Conservation (phyloP, 768 basidiomycete genomes). For the Lactarius sanguifluus region DNA sequence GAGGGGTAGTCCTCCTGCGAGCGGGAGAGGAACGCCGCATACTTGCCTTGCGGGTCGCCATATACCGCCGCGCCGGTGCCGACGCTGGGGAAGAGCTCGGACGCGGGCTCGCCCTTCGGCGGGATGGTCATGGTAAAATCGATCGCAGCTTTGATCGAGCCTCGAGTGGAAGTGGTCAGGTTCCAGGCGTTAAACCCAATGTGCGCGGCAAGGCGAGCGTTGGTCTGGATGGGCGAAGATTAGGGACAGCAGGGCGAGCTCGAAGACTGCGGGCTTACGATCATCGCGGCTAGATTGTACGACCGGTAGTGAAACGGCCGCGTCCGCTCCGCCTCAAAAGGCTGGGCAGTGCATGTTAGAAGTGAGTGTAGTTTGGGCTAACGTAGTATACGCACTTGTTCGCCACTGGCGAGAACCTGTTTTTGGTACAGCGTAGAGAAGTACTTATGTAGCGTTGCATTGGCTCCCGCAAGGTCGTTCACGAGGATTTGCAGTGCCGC, state of each 20-base stretch:
- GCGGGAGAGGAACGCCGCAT: constrained; percentile 31
- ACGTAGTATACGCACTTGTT: constrained; percentile 25
- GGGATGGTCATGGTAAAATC: constrained; percentile 36
- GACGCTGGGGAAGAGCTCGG: constrained; percentile 33
- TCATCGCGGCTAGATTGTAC: constrained; percentile 39
- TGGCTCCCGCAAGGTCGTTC: constrained; percentile 34
- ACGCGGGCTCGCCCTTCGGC: constrained; percentile 26
- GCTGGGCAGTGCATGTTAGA: constrained; percentile 27
- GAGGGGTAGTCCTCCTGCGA: constrained; percentile 19
- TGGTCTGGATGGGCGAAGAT: constrained; percentile 22
- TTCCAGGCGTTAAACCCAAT: constrained; percentile 36
- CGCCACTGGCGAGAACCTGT: constrained; percentile 36
- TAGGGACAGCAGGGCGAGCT: not conserved
- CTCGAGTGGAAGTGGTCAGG: constrained; percentile 29
- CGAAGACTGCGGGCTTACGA: constrained; percentile 26
- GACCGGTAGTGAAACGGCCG: constrained; percentile 38
- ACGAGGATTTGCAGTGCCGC: constrained; percentile 35
- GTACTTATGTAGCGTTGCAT: constrained; percentile 31
- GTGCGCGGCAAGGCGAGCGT: constrained; percentile 34
- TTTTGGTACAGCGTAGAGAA: constrained; percentile 33
- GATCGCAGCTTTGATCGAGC: constrained; percentile 36
- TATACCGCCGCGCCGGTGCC: constrained; percentile 34
- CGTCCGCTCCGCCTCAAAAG: constrained; percentile 36
- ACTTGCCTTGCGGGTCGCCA: constrained; percentile 37
- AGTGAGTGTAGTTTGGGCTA: not conserved